Conservation (phyloP, 768 basidiomycete genomes). For the Mycena belliarum region DNA sequence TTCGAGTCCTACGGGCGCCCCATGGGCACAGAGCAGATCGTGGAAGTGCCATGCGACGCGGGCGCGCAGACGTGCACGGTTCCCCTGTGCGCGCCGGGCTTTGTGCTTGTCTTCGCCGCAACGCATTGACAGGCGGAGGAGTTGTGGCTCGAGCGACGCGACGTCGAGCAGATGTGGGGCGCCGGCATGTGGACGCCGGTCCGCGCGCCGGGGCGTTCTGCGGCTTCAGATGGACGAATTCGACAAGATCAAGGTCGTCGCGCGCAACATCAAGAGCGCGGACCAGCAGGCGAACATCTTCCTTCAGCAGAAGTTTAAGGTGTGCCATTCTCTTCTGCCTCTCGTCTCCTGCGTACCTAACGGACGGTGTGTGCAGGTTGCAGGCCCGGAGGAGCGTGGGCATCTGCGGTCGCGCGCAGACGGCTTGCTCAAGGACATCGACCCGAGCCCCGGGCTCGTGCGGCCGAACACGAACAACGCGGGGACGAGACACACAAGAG, state of each 20-base stretch:
- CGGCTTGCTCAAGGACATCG: too few relatives aligned
- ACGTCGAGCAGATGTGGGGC: background rate
- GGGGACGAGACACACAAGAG: too few relatives aligned
- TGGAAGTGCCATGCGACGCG: background rate
- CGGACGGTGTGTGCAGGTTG: conserved; percentile 40
- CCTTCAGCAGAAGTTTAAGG: conserved; percentile 84
- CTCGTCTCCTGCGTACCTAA: background rate
- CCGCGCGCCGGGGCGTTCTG: conserved; percentile 53
- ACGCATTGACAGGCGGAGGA: too few relatives aligned
- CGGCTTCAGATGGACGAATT: too few relatives aligned
- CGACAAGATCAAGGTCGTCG: too few relatives aligned
- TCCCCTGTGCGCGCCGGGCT: conserved; percentile 6
- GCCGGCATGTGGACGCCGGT: background rate
- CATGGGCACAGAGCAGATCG: background rate
- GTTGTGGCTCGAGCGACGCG: too few relatives aligned
- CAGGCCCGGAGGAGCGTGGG: conserved; percentile 70
- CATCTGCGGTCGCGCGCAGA: conserved; percentile 82
- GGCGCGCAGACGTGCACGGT: conserved; percentile 39
- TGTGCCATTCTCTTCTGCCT: background rate
- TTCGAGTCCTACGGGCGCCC: background rate
- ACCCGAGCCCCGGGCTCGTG: too few relatives aligned
- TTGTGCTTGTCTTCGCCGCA: background rate
- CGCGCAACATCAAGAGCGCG: conserved; percentile 84
- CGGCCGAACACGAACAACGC: too few relatives aligned
- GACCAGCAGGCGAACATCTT: conserved; percentile 92